Evolutionary conservation across 1,284 basidiomycete genomes (phyloP).

Genomic region (Apiotrichum siamense): DNA sequence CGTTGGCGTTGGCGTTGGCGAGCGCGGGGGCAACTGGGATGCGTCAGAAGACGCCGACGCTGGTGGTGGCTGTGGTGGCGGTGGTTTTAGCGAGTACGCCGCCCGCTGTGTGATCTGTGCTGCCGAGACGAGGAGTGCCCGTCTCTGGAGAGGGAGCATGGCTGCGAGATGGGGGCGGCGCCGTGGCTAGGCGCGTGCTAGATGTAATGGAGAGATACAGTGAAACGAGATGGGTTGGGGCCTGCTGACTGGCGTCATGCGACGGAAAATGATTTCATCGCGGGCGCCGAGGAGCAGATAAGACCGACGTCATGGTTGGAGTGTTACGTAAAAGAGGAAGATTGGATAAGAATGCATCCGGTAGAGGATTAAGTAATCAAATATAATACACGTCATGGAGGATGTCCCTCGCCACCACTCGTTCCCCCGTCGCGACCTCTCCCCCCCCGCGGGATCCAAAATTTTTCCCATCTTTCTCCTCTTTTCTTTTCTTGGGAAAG

Average conservation of each 20-base stretch:
- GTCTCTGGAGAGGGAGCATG: constrained; percentile 12
- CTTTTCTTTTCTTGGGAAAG: constrained; percentile 19
- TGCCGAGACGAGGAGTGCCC: constrained; percentile 8
- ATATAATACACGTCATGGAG: background rate
- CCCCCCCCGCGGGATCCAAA: background rate
- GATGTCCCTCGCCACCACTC: too few species aligned
- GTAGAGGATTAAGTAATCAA: background rate
- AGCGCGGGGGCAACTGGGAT: background rate
- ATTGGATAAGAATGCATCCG: background rate
- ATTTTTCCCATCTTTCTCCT: constrained; percentile 11
- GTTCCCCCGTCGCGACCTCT: background rate
- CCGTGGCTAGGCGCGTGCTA: too few species aligned
- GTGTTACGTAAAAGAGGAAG: too few species aligned
- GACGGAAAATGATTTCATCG: too few species aligned
- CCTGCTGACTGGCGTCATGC: too few species aligned
- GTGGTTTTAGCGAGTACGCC: background rate
- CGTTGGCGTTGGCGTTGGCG: too few species aligned
- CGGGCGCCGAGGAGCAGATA: too few species aligned
- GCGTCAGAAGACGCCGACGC: background rate
- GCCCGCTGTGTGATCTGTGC: background rate
- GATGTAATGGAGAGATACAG: background rate
- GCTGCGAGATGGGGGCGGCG: background rate
- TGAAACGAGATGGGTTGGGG: background rate
- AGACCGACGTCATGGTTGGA: too few species aligned
- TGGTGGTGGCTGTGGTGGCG: background rate